Evolutionary conservation across 805 yeast species (phyloP), one percentile per base, ranked within the genome.

Genomic region (Wickerhamomyces strasburgensis): DNA sequence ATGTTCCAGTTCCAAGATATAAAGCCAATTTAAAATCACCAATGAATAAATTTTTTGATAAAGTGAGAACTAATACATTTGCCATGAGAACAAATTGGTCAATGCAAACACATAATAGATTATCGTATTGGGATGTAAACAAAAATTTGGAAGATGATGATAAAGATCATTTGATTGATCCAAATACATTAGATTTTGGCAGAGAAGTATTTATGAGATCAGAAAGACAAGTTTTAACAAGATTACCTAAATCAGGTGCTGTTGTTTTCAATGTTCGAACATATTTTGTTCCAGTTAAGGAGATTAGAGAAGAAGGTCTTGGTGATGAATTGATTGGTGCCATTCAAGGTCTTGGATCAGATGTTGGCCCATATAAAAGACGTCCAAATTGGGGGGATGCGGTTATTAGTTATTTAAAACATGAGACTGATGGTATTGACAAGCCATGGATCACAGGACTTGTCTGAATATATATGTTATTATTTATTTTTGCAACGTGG

Each of bases 211-310:
- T 34, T 27, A 14, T 34, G 14, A 34, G 37, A 21, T 19, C 27
- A n/a, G 37, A 34, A 27, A 34, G 37, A 27, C 37, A 34, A 27
- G 17, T 25, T 7, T 19, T 34, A 15, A 34, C 37, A 9, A 14
- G 31, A 13, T 25, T 34, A 18, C 37, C 37, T 5, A 27, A 34
- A 17, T 18, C 27, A 3, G 31, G 19, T 5, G 31, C 37, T 5
- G 26, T 19, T 8, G 31, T 34, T 4, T 34, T 34, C 27, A 28
- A 31, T 3, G 19, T 16, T 6, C 18, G 37, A n/a, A 34, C 37
- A 8, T 34, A 34, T 19, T 16, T 24, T 14, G 19, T 24, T 3
- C 37, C 37, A 13, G 8, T 34, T 31, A 14, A 10, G 15, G 27
- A 13, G 6, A 19, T 34, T 27, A 34, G 27, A 14, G 19, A 17